Base-by-base conservation (phyloP, 2,329 filamentous ascomycete genomes). In the Clonostachys rhizophaga region DNA sequence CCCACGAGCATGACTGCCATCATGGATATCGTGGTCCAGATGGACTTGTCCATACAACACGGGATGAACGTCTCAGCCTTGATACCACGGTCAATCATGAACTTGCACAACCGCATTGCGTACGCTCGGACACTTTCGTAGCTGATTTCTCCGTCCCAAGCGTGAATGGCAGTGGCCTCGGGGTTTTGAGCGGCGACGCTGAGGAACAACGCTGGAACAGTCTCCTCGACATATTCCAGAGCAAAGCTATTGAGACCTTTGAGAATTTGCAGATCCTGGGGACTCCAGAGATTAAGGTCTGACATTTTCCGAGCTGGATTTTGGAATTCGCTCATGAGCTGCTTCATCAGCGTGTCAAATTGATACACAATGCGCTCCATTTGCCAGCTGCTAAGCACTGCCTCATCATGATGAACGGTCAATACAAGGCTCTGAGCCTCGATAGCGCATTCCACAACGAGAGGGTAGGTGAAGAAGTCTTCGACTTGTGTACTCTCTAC, bases 11-110 rank as follows among this genome's bases (percentile, higher is more conserved):
- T 47, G 2, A 67, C 56, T 6, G 52, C 62, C 13, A 69, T 44
- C 49, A 66, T 60, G 1, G 60, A 57, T 3, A 67, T 55, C n/a
- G 57, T 44, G 1, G 55, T 54, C 60, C 61, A 69, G 36, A 51
- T 55, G 5, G 64, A 66, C 52, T 69, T 70, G n/a, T 66, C 60
- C 41, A 68, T 66, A 40, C 57, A 61, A 14, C 68, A 49, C 0
- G 62, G 62, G 5, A 67, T 58, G 1, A 58, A 24, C 1, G 44
- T 46, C 40, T 57, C 62, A 1, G 50, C 50, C 13, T 49, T 41
- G 12, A 64, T 49, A 20, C 58, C 50, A 0, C 37, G 10, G 30
- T 39, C 18, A 14, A 42, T 34, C n/a, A 56, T 45, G 34, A 33
- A 33, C n/a, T 42, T 33, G 3, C 59, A 57, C 18, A 58, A 49